Evolutionary conservation across 805 yeast genomes (phyloP), one percentile per base, ranked within the genome.

Genomic region (Candida stauntonica): DNA sequence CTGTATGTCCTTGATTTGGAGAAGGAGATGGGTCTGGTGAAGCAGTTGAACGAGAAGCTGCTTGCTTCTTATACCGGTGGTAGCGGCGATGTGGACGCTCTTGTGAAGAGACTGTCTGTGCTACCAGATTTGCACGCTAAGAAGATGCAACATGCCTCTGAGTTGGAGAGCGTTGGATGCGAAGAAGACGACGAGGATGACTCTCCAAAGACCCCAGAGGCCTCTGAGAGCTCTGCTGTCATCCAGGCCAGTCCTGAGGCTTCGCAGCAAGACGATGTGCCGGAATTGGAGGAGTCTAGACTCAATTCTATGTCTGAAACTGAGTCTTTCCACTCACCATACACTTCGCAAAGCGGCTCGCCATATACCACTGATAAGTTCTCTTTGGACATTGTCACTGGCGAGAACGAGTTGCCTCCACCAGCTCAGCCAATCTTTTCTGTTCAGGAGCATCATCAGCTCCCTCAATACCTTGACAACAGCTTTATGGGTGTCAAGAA

Each of bases 171-270:
- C 21, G 46, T 42, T 33, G 48, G 45, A 3, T 35, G 37, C 15
- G 43, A 41, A 1, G 39, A 46, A 5, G 37, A 39, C 8, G 37
- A 38, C 3, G 42, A 32, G 26, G 14, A 14, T 34, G 28, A 14
- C 4, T 26, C 49, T n/a, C 59, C 59, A 28, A 52, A 52, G 47
- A 54, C 58, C 12, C 60, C 60, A 18, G 60, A 51, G 27, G 51
- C 57, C 2, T 50, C 31, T 31, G 19, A 39, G 1, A 39, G 51
- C 11, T 47, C 57, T 9, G 52, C 57, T 39, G 44, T 46, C 38
- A 28, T 17, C 21, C 45, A 38, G 13, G 5, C 28, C n/a, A 8
- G n/a, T n/a, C n/a, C n/a, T n/a, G n/a, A n/a, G n/a, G n/a, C n/a
- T n/a, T n/a, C n/a, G n/a, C 20, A 28, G 6, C 30, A 30, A 11